These are phyloP conservation scores for Rhynchospora pubera DNA, from an alignment of 176 grass and related monocot species.

Conservation along the genomic window DNA sequence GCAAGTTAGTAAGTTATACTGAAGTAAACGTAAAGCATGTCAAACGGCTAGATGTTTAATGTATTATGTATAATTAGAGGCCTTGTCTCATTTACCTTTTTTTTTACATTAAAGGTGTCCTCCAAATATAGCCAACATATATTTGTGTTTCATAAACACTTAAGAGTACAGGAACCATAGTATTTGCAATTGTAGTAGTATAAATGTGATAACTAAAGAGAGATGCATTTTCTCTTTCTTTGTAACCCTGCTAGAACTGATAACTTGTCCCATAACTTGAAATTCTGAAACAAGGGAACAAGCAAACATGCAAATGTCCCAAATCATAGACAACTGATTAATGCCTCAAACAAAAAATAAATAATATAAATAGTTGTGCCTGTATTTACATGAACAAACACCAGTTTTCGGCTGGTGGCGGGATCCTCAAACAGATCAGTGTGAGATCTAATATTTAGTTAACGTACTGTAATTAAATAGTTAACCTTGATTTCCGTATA, in stretches of 20 bases:
- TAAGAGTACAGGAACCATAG: neutral
- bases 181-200: neutral
- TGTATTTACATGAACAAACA: neutral
- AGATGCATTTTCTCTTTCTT: neutral
- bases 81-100: neutral
- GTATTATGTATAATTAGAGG: neutral
- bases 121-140: neutral
- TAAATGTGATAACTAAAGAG: neutral
- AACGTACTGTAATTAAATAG: neutral
- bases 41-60: neutral
- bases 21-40: neutral
- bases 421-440: neutral
- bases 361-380: neutral
- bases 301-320: slow-evolving; percentile 11
- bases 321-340: slow-evolving; percentile 8
- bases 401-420: neutral
- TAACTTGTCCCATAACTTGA: neutral
- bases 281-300: slow-evolving; percentile 19
- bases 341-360: neutral
- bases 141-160: neutral
- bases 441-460: neutral
- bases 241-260: neutral
- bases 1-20: neutral
- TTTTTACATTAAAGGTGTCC: too few relatives aligned
- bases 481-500: neutral